Base-by-base conservation (phyloP, 139 green algal species). In the Coelastrella sp. region DNA sequence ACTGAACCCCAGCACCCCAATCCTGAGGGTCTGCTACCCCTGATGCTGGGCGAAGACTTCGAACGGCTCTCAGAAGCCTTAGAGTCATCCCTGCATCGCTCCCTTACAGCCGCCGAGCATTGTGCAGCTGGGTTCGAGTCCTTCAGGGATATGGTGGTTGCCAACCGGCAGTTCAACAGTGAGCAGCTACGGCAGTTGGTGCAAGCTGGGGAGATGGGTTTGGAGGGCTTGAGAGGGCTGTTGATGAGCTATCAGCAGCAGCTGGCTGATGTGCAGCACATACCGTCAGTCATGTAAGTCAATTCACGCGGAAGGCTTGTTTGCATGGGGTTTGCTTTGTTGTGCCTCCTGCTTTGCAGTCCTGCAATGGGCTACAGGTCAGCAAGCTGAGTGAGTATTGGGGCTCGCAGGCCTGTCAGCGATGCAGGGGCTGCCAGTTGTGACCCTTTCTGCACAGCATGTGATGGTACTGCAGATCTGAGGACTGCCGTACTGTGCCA, bases 171-270 rank as follows among this genome's bases (percentile, higher is more conserved):
- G n/a, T 75, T 84, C 20, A 77, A 14, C 32, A n/a, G 7, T 16
- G 32, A 54, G 7, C n/a, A 17, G 6, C 10, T 90, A 54, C 73
- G 66, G 86, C 22, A 20, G 7, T 57, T 59, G 10, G 86, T 83
- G 11, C 58, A 77, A 60, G 74, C 23, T 23, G 58, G 59, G 22
- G 5, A 76, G 7, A 14, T 83, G 56, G 58, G 59, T 3, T 19
- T 92, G 73, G 56, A 64, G 54, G 64, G 32, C 10, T 73, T 88
- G 32, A 90, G 86, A 73, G 77, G 58, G 23, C 56, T 90, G 64
- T 66, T 92, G 56, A 16, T 88, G 66, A 47, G 74, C 7, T 87
- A 91, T 19, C 76, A 91, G 61, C 90, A 85, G 58, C 90, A 92
- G 68, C 61, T 89, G 65, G 58, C 85, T 73, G 76, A 92, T 75